These are phyloP conservation scores for Thelonectria blattea DNA, from an alignment of 2,329 filamentous ascomycete species.

Conservation along the genomic window DNA sequence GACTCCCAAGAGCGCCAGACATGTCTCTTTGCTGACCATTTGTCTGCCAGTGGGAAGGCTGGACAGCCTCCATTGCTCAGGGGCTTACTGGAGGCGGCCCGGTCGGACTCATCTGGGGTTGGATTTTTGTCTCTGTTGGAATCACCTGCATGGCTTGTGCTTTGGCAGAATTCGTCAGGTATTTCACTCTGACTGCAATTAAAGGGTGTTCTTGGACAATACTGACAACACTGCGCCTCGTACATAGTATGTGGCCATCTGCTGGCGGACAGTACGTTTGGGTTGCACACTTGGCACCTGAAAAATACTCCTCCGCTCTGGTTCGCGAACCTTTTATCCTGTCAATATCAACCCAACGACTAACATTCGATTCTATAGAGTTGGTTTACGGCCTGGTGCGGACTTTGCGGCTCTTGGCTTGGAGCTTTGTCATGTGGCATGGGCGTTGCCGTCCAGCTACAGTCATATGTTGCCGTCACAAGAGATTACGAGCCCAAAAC, in stretches of 20 bases:
- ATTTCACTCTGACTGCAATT: too few species aligned
- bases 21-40: not conserved
- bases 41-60: conserved; percentile 3
- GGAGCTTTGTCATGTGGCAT: conserved; percentile 3
- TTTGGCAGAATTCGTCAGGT: conserved; percentile 8
- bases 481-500: conserved; percentile 3
- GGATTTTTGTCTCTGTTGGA: conserved; percentile 6
- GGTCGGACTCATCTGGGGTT: conserved; percentile 8
- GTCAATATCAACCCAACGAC: not conserved
- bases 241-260: conserved; percentile 10
- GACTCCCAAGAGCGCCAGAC: not conserved
- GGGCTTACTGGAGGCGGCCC: conserved; percentile 5
- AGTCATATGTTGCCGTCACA: conserved; percentile 2
- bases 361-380: not conserved
- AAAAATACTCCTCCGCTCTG: conserved; percentile 1
- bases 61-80: conserved; percentile 6
- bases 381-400: conserved; percentile 6
- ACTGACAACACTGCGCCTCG: not conserved
- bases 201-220: too few species aligned
- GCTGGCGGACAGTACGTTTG: conserved; percentile 8
- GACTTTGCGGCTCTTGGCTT: not conserved
- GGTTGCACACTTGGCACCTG: conserved; percentile 1
- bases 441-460: conserved; percentile 5
- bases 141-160: conserved; percentile 4
- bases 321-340: not conserved